Evolutionary conservation across 2,329 filamentous ascomycete species (phyloP).

Genomic region (Ophiostoma tasmaniense): DNA sequence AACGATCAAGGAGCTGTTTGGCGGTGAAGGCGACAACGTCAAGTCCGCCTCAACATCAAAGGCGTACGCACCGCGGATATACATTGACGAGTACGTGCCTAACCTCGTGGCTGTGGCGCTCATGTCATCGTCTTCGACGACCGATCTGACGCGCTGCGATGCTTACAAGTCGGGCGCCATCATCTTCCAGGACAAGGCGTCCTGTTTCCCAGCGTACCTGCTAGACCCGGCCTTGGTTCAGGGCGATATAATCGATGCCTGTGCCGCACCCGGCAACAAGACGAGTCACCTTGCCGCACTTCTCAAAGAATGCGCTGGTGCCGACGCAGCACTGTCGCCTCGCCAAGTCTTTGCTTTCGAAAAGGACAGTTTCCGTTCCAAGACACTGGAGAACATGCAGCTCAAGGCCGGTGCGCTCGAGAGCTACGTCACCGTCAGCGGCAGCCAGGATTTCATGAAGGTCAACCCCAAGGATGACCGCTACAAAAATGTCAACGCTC

Average conservation of each 20-base stretch:
- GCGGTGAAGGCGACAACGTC: constrained; percentile 6
- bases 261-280: constrained; percentile 93
- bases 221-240: constrained; percentile 51
- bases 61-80: constrained; percentile 36
- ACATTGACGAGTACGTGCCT: constrained; percentile 73
- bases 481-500: constrained; percentile 63
- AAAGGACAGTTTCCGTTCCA: constrained; percentile 61
- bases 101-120: constrained; percentile 70
- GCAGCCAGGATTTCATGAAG: constrained; percentile 71
- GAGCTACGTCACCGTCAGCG: neutral
- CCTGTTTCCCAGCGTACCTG: constrained; percentile 89
- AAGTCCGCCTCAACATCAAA: neutral
- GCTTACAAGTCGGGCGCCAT: constrained; percentile 71
- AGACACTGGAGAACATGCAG: constrained; percentile 79
- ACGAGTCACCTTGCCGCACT: constrained; percentile 87
- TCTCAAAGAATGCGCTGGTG: constrained; percentile 33
- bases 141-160: constrained; percentile 62
- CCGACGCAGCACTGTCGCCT: constrained; percentile 12
- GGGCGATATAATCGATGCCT: constrained; percentile 80
- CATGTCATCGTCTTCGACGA: constrained; percentile 29
- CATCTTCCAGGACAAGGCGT: constrained; percentile 93
- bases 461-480: constrained; percentile 55
- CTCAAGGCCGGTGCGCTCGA: constrained; percentile 56
- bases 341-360: constrained; percentile 66
- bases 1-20: constrained; percentile 48